Base-by-base conservation (phyloP, 345 rosid species). In the Brassica cretica region DNA sequence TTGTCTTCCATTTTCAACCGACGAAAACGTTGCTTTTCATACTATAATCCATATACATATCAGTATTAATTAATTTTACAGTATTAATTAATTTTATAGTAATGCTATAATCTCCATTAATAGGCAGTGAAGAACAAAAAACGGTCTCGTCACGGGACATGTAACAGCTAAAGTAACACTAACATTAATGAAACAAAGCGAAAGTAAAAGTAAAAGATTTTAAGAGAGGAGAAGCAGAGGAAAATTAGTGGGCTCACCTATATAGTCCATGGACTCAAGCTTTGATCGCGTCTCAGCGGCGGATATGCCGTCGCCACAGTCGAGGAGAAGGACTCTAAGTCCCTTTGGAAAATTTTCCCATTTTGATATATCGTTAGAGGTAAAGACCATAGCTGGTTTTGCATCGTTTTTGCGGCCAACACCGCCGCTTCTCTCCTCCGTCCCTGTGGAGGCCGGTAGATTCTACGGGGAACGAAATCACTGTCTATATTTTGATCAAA, bases 311-410 rank as follows among this genome's bases (percentile, higher is more conserved):
- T 56, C 73, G 66, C 55, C 82, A 16, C 59, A 18, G 79, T 86
- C 89, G 25, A 87, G 92, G 82, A 96, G 96, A 69, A 96, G 99
- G 79, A 93, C 88, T 78, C 83, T 84, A 80, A 96, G 98, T 74
- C 99, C 99, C 84, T 91, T 96, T 4, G 98, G 99, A 63, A 96
- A 96, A 76, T 88, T 89, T 80, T 90, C 89, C 98, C 98, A 93
- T 71, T 76, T 88, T 77, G 93, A 93, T 76, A 93, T 83, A 80
- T 93, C 93, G 75, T 87, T 78, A 70, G 88, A 88, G 73, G 95
- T 89, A 85, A 87, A 83, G 85, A 93, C 91, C 99, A 96, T 96
- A 84, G 95, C 92, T 96, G 90, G 89, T 82, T 90, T 88, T 88
- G 98, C 99, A 96, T 93, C 88, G 85, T 89, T 91, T 89, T 89